Conservation (phyloP, 116 monocot species). For the Cymodocea nodosa region DNA sequence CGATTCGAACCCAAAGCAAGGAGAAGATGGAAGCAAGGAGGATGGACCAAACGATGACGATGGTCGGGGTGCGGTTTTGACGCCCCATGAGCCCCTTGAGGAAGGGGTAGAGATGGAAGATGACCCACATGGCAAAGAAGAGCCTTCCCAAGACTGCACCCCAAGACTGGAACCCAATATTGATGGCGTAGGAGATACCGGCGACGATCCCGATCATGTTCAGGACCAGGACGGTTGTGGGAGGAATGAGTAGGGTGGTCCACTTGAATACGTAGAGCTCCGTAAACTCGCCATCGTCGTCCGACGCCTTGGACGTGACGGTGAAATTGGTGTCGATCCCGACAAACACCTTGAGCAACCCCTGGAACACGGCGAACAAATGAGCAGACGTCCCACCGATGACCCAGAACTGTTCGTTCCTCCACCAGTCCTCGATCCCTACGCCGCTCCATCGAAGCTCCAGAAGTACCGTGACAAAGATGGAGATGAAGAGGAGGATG, state of each 20-base stretch:
- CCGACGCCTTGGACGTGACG: slow-evolving; percentile 67
- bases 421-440: slow-evolving; percentile 95
- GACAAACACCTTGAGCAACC: slow-evolving; percentile 76
- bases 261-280: slow-evolving; percentile 89
- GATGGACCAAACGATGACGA: slow-evolving; percentile 85
- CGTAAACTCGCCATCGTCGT: slow-evolving; percentile 39
- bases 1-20: slow-evolving; percentile 88
- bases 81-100: slow-evolving; percentile 90
- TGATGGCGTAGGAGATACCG: slow-evolving; percentile 82
- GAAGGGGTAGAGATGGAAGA: slow-evolving; percentile 86
- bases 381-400: no score
- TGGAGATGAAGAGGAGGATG: slow-evolving; percentile 79
- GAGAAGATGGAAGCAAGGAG: slow-evolving; percentile 90
- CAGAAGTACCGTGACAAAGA: slow-evolving; percentile 78
- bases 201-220: slow-evolving; percentile 96
- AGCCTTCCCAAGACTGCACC: slow-evolving; percentile 88
- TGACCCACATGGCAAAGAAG: slow-evolving; percentile 94
- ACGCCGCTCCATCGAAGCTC: slow-evolving; percentile 94
- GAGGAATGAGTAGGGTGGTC: slow-evolving; percentile 84
- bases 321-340: slow-evolving; percentile 94
- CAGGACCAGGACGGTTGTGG: slow-evolving; percentile 76
- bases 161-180: slow-evolving; percentile 91
- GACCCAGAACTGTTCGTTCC: slow-evolving; percentile 97
- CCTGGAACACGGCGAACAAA: slow-evolving; percentile 91
- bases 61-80: slow-evolving; percentile 90